Evolutionary conservation across 768 basidiomycete species (phyloP), one percentile per base, ranked within the genome.

Genomic region (Phanerochaete carnosa): DNA sequence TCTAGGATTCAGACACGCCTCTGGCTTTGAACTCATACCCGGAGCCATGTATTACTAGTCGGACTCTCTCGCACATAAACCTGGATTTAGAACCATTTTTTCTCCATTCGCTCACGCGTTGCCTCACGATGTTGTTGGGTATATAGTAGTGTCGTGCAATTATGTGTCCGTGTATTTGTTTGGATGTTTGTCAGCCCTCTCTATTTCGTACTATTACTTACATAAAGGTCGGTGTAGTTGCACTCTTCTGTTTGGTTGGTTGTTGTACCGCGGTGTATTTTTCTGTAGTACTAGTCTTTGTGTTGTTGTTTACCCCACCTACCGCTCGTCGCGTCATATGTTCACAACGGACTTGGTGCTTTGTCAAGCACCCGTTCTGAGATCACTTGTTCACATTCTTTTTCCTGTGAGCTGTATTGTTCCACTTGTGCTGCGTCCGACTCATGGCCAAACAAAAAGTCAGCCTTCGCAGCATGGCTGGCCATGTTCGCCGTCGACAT

Each of bases 31-130:
- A 55, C 54, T 22, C 6, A 62, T 58, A 58, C 62, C 57, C 57
- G 45, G 50, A 55, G 15, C 7, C 11, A 19, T 62, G 62, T 62
- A 62, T 62, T 30, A 59, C 57, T 62, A 55, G 55, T 22, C 19
- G 52, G 32, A 57, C 28, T 28, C 25, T 45, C 23, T 46, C 45
- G 56, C 45, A 28, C 32, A 47, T 43, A 19, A 43, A 43, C 39
- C 45, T 56, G 57, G 61, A 58, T 62, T 57, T 61, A 45, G 55
- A 61, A 39, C 30, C 32, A 19, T 43, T 43, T 43, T 43, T 15
- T 19, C 19, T 19, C 39, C 39, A 12, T 19, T 43, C 39, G 61
- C 61, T 62, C 55, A 58, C 61, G 56, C 51, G 56, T 56, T 58
- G 26, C 39, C 39, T 43, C 46, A 46, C 45, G 56, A 46, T 58